Base-by-base conservation (phyloP, 768 basidiomycete genomes). In the Suillus tomentosus region DNA sequence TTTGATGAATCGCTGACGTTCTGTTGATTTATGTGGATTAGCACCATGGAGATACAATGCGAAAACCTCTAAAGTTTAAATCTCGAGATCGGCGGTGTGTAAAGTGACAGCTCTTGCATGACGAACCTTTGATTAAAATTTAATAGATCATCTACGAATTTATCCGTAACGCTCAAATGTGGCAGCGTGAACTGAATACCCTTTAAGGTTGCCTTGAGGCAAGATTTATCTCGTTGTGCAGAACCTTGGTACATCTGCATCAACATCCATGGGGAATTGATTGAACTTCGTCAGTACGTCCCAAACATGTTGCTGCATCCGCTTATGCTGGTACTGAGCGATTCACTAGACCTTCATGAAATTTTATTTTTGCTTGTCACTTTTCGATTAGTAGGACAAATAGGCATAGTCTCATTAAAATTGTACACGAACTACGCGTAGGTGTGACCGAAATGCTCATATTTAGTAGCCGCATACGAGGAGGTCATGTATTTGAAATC, bases 121-220 rank as follows among this genome's bases (percentile, higher is more conserved):
- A 31, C 31, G 31, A 31, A 31, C 31, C 31, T 31, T 31, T 31
- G 31, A 31, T 31, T 31, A 31, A 31, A 1, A 31, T 31, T 31
- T 31, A 31, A 31, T 31, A 6, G 5, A 31, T 3, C 31, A 31
- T 31, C 31, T 31, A 80, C 68, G 84, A 85, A 72, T 67, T 90
- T 62, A 86, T 84, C 3, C 71, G 85, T 17, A 87, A 89, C 68
- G 88, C 86, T 4, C 89, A 91, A 79, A 84, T 87, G 65, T 90
- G 87, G 87, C 88, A 88, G 0, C 84, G 86, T 55, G 69, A 78
- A 3, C 77, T 85, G 65, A 90, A 91, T 76, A 73, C 89, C 31
- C 31, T 31, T 31, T 31, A 31, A 31, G 31, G 31, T 31, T 31
- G 5, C 31, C 3, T 31, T 6, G 0, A 31, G 31, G 31, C 31